These are phyloP conservation scores for Ophiostoma himal-ulmi DNA, from an alignment of 2,329 filamentous ascomycete genomes.

Conservation along the genomic window DNA sequence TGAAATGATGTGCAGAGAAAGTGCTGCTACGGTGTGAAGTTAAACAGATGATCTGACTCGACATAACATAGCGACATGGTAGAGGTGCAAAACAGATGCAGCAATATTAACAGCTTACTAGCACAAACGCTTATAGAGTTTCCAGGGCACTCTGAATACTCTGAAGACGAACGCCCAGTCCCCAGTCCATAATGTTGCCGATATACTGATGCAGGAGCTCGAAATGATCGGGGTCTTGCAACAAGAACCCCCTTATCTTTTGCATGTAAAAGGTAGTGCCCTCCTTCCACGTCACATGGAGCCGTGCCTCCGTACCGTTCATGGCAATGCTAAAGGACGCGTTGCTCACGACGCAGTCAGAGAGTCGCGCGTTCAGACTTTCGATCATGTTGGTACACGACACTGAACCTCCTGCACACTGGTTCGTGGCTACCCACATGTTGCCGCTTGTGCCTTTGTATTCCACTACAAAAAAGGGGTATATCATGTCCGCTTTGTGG, in stretches of 20 bases:
- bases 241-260: neutral
- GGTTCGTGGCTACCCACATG: neutral
- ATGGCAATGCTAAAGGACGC: neutral
- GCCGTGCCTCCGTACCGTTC: neutral
- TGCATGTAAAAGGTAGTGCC: neutral
- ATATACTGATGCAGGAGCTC: neutral
- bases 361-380: neutral
- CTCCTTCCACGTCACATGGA: neutral
- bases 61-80: too few species aligned
- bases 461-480: neutral
- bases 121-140: neutral
- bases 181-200: neutral
- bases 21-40: too few species aligned
- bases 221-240: conserved; percentile 2
- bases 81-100: too few species aligned
- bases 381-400: neutral
- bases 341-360: neutral
- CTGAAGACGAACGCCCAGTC: neutral
- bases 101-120: neutral
- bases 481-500: neutral
- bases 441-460: neutral
- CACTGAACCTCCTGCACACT: neutral
- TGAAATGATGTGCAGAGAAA: too few species aligned
- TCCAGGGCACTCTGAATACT: neutral
- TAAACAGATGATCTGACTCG: too few species aligned